These are phyloP conservation scores for Carex sylvatica DNA, from an alignment of 202 grass and related monocot species.

Conservation along the genomic window DNA sequence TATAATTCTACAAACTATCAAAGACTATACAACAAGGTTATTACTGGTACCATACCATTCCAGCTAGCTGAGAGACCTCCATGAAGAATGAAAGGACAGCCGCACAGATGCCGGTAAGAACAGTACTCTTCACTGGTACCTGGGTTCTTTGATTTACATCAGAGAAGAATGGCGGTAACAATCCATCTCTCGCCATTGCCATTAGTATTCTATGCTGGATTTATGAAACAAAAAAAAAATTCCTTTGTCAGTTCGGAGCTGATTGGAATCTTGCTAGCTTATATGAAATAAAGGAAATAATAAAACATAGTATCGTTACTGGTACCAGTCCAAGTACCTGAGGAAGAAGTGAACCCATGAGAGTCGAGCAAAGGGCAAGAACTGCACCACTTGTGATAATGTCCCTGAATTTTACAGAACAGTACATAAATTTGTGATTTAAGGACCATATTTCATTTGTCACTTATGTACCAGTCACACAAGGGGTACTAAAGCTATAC, in stretches of 20 bases:
- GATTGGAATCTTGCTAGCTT: background rate
- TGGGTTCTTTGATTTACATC: slow-evolving; percentile 78
- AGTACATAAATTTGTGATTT: slow-evolving; percentile 10
- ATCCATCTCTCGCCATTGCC: slow-evolving; percentile 95
- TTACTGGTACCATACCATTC: slow-evolving; percentile 76
- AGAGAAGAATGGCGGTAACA: slow-evolving; percentile 86
- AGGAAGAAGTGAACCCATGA: slow-evolving; percentile 97
- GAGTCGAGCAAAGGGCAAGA: slow-evolving; percentile 94
- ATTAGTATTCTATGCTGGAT: slow-evolving; percentile 96
- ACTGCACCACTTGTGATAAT: slow-evolving; percentile 85
- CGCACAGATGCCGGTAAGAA: slow-evolving; percentile 70
- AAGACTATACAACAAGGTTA: background rate
- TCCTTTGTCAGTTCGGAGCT: background rate
- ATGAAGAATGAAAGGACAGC: slow-evolving; percentile 73
- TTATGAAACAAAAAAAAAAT: background rate
- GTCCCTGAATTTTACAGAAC: slow-evolving; percentile 59
- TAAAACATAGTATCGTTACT: background rate
- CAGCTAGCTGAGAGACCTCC: slow-evolving; percentile 96
- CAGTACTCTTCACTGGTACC: slow-evolving; percentile 94
- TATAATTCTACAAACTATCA: background rate
- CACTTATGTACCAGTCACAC: background rate
- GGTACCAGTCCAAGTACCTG: slow-evolving; percentile 49
- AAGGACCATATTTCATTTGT: background rate
- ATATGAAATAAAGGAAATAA: background rate
- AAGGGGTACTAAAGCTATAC: background rate